Percentiles rank a stretch among this genome's conserved stretches.
These are phyloP conservation scores for Brettanomyces naardenensis DNA, from an alignment of 805 yeast species.

Conservation along the genomic window DNA sequence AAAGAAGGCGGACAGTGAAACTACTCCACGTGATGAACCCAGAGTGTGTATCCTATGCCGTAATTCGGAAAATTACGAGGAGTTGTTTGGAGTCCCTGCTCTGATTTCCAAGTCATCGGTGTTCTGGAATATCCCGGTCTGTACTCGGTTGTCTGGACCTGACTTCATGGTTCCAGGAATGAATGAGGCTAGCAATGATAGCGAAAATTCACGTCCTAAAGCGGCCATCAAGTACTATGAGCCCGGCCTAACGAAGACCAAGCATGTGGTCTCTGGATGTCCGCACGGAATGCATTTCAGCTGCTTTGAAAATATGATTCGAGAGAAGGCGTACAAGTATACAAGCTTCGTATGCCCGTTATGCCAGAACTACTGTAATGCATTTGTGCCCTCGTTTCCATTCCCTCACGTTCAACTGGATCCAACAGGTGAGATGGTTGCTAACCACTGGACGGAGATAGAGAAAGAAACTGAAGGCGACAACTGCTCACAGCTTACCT, in stretches of 20 bases:
- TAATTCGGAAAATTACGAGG: slow-evolving; percentile 35
- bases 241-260: slow-evolving; percentile 12
- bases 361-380: slow-evolving; percentile 37
- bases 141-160: slow-evolving; percentile 13
- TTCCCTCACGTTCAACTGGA: slow-evolving; percentile 20
- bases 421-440: slow-evolving; percentile 11
- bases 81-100: slow-evolving; percentile 53
- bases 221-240: slow-evolving; percentile 4
- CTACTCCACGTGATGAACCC: slow-evolving; percentile 1
- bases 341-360: slow-evolving; percentile 38
- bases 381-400: slow-evolving; percentile 36
- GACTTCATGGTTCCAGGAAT: slow-evolving; percentile 1
- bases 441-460: slow-evolving; percentile 16
- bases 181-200: background rate
- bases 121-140: slow-evolving; percentile 40
- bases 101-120: slow-evolving; percentile 37
- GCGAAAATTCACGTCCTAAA: slow-evolving; percentile 8
- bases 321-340: slow-evolving; percentile 11
- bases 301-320: slow-evolving; percentile 31
- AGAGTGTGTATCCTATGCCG: slow-evolving; percentile 54
- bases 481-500: slow-evolving; percentile 23
- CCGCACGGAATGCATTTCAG: slow-evolving; percentile 45
- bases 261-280: slow-evolving; percentile 35
- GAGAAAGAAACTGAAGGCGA: slow-evolving; percentile 19
- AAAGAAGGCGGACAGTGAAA: background rate